Evolutionary conservation across 164 flowering plant species (phyloP).

Genomic region (Annona squamosa): DNA sequence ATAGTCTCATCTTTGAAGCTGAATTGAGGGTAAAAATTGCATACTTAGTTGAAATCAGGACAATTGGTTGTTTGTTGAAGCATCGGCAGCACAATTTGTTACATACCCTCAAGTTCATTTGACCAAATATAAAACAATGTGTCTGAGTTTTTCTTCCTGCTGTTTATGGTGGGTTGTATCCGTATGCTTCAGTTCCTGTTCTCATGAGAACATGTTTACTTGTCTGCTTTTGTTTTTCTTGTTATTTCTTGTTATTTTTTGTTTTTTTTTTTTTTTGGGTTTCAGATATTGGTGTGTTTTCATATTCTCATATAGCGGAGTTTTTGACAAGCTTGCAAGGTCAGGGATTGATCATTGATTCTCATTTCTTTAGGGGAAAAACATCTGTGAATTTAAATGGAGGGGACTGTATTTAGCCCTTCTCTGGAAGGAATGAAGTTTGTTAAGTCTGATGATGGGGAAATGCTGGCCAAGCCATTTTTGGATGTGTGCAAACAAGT

Average conservation of each 20-base stretch:
- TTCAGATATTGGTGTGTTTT: not conserved
- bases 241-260: not conserved
- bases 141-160: no score
- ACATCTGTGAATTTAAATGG: constrained; percentile 33
- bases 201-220: not conserved
- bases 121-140: no score
- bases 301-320: not conserved
- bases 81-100: not conserved
- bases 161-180: no score
- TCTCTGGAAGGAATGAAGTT: constrained; percentile 64
- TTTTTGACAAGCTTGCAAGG: not conserved
- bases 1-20: not conserved
- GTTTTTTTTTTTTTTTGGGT: not conserved
- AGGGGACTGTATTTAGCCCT: constrained; percentile 61
- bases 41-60: not conserved
- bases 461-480: constrained; percentile 77
- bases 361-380: constrained; percentile 12
- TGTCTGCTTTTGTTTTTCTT: not conserved
- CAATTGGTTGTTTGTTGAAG: not conserved
- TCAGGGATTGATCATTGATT: not conserved
- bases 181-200: not conserved
- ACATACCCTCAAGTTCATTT: not conserved
- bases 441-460: constrained; percentile 60
- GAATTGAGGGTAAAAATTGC: not conserved
- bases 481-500: constrained; percentile 78